Percentiles rank a stretch among this genome's conserved stretches.
phyloP scores from a whole-genome alignment of 2,329 filamentous ascomycete genomes.

The Metarhizium album region DNA sequence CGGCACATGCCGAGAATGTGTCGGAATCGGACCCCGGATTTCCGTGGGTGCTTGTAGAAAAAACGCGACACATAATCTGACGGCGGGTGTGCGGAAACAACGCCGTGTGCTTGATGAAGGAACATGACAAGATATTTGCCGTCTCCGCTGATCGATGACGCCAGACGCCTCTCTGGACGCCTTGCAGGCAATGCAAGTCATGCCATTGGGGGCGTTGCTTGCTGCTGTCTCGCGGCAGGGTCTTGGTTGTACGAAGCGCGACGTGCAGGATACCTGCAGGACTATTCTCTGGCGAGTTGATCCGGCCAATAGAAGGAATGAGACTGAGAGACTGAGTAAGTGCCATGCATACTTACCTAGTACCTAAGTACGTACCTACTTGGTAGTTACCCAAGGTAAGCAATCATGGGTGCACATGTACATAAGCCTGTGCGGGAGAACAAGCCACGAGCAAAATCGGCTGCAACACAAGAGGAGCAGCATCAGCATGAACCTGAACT shows the following conservation, averaged over 20 bases:
- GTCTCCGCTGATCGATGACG: background rate
- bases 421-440: background rate
- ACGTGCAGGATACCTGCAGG: background rate
- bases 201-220: background rate
- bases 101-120: background rate
- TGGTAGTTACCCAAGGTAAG: background rate
- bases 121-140: background rate
- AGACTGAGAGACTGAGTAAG: background rate
- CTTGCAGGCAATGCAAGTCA: background rate
- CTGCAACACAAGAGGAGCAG: background rate
- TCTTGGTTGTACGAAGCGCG: background rate
- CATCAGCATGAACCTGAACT: background rate
- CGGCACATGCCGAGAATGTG: conserved; percentile 6
- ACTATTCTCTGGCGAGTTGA: background rate
- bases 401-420: background rate
- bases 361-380: too few relatives aligned
- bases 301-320: background rate
- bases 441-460: background rate
- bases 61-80: background rate
- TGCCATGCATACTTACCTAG: background rate
- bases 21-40: background rate
- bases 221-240: background rate
- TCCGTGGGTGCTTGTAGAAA: background rate
- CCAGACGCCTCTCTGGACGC: background rate
- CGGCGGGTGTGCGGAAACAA: background rate